Percentiles rank a stretch among this genome's conserved stretches.
Conservation (phyloP, 1,284 basidiomycete genomes). For the Amylostereum chailletii region DNA sequence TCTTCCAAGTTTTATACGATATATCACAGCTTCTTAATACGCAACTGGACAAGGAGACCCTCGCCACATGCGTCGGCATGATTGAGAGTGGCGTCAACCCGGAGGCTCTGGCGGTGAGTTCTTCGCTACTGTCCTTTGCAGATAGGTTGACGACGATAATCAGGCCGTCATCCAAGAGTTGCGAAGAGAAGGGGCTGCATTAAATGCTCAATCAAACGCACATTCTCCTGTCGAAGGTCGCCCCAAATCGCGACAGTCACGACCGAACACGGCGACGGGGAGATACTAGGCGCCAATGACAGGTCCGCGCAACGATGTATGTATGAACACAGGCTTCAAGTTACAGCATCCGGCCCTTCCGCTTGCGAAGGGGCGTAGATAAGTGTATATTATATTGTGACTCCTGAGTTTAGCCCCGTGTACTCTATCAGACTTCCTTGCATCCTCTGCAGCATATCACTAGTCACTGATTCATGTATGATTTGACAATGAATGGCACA, state of each 20-base stretch:
- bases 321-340: no score
- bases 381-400: no score
- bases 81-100: conserved; percentile 83
- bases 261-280: neutral
- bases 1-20: conserved; percentile 60
- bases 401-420: no score
- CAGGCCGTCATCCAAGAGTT: conserved; percentile 74
- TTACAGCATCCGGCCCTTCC: no score
- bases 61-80: conserved; percentile 75
- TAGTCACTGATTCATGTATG: no score
- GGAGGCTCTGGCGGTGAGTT: conserved; percentile 74
- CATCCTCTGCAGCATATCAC: no score
- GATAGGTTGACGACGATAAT: neutral
- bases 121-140: neutral
- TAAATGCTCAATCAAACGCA: conserved; percentile 18
- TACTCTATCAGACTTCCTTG: no score
- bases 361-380: no score
- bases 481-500: no score
- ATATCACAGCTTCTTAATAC: conserved; percentile 81
- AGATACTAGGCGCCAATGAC: neutral
- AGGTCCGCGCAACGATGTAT: no score
- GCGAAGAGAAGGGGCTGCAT: conserved; percentile 46
- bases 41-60: conserved; percentile 72
- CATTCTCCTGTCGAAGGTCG: conserved; percentile 7
- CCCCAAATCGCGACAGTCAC: neutral